Percentiles rank a stretch among this genome's conserved stretches.
phyloP scores from a whole-genome alignment of 495 filamentous ascomycete genomes.

The Rusavskia elegans region DNA sequence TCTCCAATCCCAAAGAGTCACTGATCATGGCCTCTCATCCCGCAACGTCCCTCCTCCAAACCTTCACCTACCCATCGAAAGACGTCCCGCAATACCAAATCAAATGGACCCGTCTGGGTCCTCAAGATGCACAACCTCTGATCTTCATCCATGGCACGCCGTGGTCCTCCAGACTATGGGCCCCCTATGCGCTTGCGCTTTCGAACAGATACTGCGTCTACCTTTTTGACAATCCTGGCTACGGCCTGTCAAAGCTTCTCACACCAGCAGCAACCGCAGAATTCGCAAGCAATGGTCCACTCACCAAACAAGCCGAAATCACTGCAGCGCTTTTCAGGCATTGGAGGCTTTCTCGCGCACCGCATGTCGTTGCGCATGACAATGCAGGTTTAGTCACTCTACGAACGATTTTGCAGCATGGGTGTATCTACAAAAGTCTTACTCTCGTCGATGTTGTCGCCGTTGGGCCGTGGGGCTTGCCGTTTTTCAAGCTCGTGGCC shows the following conservation, averaged over 20 bases:
- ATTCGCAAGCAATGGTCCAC: constrained; percentile 11
- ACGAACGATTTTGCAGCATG: constrained; percentile 15
- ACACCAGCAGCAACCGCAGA: constrained; percentile 5
- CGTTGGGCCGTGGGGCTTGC: constrained; percentile 17
- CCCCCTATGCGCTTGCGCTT: constrained; percentile 13
- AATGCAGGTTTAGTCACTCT: constrained; percentile 19
- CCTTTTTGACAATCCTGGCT: constrained; percentile 25
- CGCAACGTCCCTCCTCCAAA: constrained; percentile 10
- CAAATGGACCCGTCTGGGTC: constrained; percentile 17
- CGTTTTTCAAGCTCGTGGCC: constrained; percentile 19
- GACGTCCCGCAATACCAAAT: constrained; percentile 8
- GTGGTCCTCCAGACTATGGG: constrained; percentile 23
- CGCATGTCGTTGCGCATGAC: constrained; percentile 23
- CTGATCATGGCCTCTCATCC: neutral
- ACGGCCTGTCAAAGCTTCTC: constrained; percentile 14
- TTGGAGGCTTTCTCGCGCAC: constrained; percentile 7
- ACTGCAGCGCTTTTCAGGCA: constrained; percentile 17
- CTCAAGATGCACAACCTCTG: constrained; percentile 10
- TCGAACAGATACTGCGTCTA: constrained; percentile 18
- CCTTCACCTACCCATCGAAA: constrained; percentile 11
- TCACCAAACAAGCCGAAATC: constrained; percentile 15
- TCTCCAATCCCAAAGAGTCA: too few relatives aligned
- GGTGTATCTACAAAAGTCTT: constrained; percentile 16
- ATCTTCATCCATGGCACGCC: constrained; percentile 24
- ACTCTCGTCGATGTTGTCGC: constrained; percentile 22